phyloP scores from a whole-genome alignment of 2,329 filamentous ascomycete species.

The Fusarium clavum region DNA sequence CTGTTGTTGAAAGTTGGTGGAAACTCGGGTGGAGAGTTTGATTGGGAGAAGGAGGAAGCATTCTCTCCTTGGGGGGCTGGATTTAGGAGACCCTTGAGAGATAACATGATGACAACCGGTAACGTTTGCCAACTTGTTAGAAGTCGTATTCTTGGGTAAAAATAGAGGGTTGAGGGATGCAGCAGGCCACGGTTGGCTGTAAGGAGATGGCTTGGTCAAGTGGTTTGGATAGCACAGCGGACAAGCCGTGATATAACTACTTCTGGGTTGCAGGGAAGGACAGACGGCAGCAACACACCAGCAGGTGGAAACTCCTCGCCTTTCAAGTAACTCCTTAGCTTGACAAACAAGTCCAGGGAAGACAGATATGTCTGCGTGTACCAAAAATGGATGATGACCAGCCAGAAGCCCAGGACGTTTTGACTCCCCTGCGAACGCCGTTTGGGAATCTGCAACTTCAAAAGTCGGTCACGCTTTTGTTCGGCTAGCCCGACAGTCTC shows the following conservation, averaged over 20 bases:
- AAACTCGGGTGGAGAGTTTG: conserved; percentile 50
- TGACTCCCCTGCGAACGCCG: conserved; percentile 30
- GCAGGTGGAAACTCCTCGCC: conserved; percentile 37
- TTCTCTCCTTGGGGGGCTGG: conserved; percentile 62
- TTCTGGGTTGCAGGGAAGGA: conserved; percentile 42
- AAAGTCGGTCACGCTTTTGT: conserved; percentile 41
- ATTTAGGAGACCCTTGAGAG: conserved; percentile 75
- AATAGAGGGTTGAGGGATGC: conserved; percentile 19
- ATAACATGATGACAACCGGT: conserved; percentile 63
- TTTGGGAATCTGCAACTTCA: conserved; percentile 35
- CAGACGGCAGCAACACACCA: conserved; percentile 38
- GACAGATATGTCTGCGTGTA: conserved; percentile 34
- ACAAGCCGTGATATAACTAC: conserved; percentile 47
- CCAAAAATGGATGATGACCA: conserved; percentile 37
- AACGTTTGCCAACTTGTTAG: conserved; percentile 30
- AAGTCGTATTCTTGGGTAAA: conserved; percentile 4
- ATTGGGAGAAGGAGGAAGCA: conserved; percentile 51
- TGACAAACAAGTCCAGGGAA: conserved; percentile 45
- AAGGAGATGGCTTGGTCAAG: conserved; percentile 33
- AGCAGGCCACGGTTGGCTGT: conserved; percentile 21
- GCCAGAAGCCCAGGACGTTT: conserved; percentile 35
- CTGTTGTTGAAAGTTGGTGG: conserved; percentile 25
- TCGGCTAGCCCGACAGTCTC: conserved; percentile 28
- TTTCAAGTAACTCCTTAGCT: conserved; percentile 41
- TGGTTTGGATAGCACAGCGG: conserved; percentile 44